phyloP scores from a whole-genome alignment of 768 basidiomycete species.

The Boletellus sp. region DNA sequence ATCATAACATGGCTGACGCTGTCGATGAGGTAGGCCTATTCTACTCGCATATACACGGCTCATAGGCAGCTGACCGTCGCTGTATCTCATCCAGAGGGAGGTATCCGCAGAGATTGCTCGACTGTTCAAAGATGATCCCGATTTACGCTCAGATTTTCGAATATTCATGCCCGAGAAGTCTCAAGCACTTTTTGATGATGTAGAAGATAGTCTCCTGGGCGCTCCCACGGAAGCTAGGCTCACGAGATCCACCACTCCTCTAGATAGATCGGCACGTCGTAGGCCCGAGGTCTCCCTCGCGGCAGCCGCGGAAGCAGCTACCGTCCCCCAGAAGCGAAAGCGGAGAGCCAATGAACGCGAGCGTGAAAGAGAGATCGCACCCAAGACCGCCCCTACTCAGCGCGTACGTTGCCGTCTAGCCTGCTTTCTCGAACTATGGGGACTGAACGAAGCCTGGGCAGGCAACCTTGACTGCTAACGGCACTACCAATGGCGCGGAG shows the following conservation, averaged over 20 bases:
- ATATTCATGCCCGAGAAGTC: slow-evolving; percentile 69
- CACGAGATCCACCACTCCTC: slow-evolving; percentile 34
- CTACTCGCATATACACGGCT: slow-evolving; percentile 3
- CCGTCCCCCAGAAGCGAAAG: slow-evolving; percentile 67
- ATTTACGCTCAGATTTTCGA: slow-evolving; percentile 68
- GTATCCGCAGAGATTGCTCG: slow-evolving; percentile 64
- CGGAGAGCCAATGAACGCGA: slow-evolving; percentile 51
- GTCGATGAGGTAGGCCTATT: slow-evolving; percentile 51
- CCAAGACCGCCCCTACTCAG: slow-evolving; percentile 21
- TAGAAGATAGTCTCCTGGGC: slow-evolving; percentile 28
- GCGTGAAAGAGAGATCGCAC: slow-evolving; percentile 32
- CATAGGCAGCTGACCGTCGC: neutral
- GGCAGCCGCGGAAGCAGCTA: slow-evolving; percentile 33
- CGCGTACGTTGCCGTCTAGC: slow-evolving; percentile 18
- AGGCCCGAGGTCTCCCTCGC: slow-evolving; percentile 46
- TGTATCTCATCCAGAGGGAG: slow-evolving; percentile 41
- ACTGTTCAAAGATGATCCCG: slow-evolving; percentile 73
- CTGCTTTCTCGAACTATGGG: slow-evolving; percentile 2
- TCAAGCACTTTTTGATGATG: slow-evolving; percentile 48
- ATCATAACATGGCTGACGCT: slow-evolving; percentile 56
- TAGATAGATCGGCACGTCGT: slow-evolving; percentile 38
- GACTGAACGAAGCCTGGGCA: slow-evolving; percentile 20
- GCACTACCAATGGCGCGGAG: slow-evolving; percentile 17
- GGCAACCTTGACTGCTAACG: slow-evolving; percentile 17
- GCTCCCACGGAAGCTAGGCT: slow-evolving; percentile 28